A percentile compares a stretch with the other conserved stretches of the same genome.
phyloP scores from a whole-genome alignment of 2,329 filamentous ascomycete species.

The Zymoseptoria crescenta region DNA sequence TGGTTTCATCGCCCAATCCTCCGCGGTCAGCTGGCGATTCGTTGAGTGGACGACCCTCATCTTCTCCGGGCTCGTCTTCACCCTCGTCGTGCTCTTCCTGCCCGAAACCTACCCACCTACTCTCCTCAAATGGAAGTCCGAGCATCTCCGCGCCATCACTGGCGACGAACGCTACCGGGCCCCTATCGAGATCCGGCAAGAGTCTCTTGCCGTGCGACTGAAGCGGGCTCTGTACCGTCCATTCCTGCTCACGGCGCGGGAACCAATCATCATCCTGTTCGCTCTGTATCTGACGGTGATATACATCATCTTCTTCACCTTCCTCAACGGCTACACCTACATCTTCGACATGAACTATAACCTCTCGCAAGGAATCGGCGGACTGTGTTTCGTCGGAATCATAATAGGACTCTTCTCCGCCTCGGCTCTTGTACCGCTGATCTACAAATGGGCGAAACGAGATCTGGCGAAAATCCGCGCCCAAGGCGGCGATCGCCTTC shows the following conservation, averaged over 20 bases:
- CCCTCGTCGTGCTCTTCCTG: slow-evolving; percentile 34
- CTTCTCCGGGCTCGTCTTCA: slow-evolving; percentile 24
- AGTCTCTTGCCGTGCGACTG: slow-evolving; percentile 32
- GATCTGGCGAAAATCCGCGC: slow-evolving; percentile 17
- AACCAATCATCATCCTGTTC: slow-evolving; percentile 37
- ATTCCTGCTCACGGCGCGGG: slow-evolving; percentile 32
- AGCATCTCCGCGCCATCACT: slow-evolving; percentile 25
- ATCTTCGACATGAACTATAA: slow-evolving; percentile 36
- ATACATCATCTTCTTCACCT: slow-evolving; percentile 50
- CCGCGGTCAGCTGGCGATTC: slow-evolving; percentile 40
- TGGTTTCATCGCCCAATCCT: slow-evolving; percentile 35
- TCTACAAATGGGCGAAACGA: slow-evolving; percentile 16
- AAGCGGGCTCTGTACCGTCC: slow-evolving; percentile 36
- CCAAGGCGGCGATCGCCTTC: slow-evolving; percentile 32
- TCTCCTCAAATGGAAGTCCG: slow-evolving; percentile 31
- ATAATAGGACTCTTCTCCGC: slow-evolving; percentile 12
- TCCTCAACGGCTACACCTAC: slow-evolving; percentile 45
- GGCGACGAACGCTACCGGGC: slow-evolving; percentile 42
- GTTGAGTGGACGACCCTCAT: slow-evolving; percentile 35
- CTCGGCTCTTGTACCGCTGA: slow-evolving; percentile 9
- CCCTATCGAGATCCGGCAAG: slow-evolving; percentile 38
- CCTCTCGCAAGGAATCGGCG: slow-evolving; percentile 8
- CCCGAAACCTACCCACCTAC: slow-evolving; percentile 45
- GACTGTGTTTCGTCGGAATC: slow-evolving; percentile 14
- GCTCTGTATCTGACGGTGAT: slow-evolving; percentile 44